Evolutionary conservation across 140 eudicot species (phyloP).

Genomic region (Cichorium intybus): DNA sequence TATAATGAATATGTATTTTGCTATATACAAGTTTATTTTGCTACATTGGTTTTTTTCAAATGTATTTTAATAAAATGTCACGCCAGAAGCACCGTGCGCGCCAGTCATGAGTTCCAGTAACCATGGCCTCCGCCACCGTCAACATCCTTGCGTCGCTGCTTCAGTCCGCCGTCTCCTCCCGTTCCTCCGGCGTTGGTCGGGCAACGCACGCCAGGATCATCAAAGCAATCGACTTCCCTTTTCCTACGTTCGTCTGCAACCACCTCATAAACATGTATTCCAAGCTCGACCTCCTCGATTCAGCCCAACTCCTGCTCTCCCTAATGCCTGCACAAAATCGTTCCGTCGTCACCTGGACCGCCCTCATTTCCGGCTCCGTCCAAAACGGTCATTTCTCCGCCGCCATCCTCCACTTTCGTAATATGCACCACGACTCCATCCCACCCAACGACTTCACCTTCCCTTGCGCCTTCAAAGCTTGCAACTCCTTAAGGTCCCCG

Average conservation of each 20-base stretch:
- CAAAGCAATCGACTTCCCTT: slow-evolving; percentile 38
- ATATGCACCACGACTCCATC: slow-evolving; percentile 44
- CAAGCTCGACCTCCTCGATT: slow-evolving; percentile 60
- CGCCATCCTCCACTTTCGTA: slow-evolving; percentile 50
- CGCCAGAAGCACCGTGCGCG: background rate
- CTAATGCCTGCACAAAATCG: slow-evolving; percentile 48
- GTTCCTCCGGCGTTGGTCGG: slow-evolving; percentile 47
- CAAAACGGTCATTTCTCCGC: slow-evolving; percentile 58
- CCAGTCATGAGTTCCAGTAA: slow-evolving; percentile 13
- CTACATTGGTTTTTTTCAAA: no score
- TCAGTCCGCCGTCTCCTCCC: slow-evolving; percentile 51
- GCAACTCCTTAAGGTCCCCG: slow-evolving; percentile 36
- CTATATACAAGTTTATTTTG: no score
- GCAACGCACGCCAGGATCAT: slow-evolving; percentile 69
- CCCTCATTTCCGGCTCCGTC: slow-evolving; percentile 66
- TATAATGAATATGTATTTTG: no score
- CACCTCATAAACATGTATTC: slow-evolving; percentile 86
- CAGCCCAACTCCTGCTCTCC: slow-evolving; percentile 55
- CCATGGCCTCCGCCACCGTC: slow-evolving; percentile 43
- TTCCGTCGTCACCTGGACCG: slow-evolving; percentile 85
- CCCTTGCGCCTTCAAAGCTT: slow-evolving; percentile 70
- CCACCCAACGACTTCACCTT: slow-evolving; percentile 73
- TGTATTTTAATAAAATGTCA: background rate
- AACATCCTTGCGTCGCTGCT: slow-evolving; percentile 44
- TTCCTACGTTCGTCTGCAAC: slow-evolving; percentile 56